phyloP scores from a whole-genome alignment of 176 grass and related monocot species.

The Thalia dealbata region DNA sequence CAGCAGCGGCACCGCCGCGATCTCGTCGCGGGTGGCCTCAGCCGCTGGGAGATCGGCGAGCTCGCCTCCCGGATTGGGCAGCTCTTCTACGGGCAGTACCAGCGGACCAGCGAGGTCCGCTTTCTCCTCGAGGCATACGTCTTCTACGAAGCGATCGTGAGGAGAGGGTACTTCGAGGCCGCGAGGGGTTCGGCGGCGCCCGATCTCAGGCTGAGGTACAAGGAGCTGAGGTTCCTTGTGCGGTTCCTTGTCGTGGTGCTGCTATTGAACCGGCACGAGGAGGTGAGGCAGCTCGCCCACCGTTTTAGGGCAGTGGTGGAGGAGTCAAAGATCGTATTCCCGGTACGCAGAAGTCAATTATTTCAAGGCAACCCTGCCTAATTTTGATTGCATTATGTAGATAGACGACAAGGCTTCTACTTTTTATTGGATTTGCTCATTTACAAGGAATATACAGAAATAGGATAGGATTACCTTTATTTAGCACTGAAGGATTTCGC shows the following conservation, averaged over 20 bases:
- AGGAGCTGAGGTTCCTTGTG: slow-evolving; percentile 81
- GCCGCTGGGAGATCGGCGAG: slow-evolving; percentile 21
- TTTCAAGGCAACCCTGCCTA: neutral
- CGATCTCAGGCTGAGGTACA: slow-evolving; percentile 58
- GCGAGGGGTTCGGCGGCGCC: slow-evolving; percentile 13
- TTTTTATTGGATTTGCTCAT: neutral
- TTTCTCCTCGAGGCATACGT: slow-evolving; percentile 21
- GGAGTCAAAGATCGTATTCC: slow-evolving; percentile 63
- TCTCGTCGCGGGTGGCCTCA: neutral
- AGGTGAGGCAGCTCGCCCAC: slow-evolving; percentile 47
- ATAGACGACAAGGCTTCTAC: neutral
- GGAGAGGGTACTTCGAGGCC: slow-evolving; percentile 52
- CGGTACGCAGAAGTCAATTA: slow-evolving; percentile 34
- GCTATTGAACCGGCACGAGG: slow-evolving; percentile 64
- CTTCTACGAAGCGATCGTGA: slow-evolving; percentile 24
- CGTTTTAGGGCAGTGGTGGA: slow-evolving; percentile 62
- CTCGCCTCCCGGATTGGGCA: slow-evolving; percentile 22
- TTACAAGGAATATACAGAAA: neutral
- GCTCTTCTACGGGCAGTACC: slow-evolving; percentile 23
- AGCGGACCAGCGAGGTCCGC: slow-evolving; percentile 7
- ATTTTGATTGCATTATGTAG: neutral
- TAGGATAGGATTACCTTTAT: neutral
- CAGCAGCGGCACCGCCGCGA: slow-evolving; percentile 11
- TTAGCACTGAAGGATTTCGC: neutral
- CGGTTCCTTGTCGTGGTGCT: slow-evolving; percentile 77